phyloP scores from a whole-genome alignment of 1,284 basidiomycete genomes.

The Ganoderma lucidum region DNA sequence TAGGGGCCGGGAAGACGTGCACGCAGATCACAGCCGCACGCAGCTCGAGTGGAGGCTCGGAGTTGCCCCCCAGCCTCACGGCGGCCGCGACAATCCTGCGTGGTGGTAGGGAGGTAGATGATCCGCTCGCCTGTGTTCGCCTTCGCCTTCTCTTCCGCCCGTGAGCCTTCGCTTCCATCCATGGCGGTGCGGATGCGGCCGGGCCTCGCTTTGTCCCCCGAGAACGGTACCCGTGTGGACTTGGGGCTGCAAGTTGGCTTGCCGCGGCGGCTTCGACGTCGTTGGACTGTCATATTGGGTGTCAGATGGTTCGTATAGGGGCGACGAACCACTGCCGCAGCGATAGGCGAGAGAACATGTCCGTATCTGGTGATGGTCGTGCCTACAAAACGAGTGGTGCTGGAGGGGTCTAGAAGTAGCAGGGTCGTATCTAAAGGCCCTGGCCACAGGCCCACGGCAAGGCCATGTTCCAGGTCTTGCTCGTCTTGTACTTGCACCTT shows the following conservation, averaged over 20 bases:
- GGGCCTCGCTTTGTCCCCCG: background rate
- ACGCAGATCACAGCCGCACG: slow-evolving; percentile 14
- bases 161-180: background rate
- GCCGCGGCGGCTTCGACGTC: background rate
- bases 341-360: slow-evolving; percentile 7
- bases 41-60: slow-evolving; percentile 1
- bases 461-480: slow-evolving; percentile 4
- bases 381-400: slow-evolving; percentile 2
- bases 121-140: slow-evolving; percentile 12
- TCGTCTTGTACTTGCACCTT: background rate
- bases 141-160: slow-evolving; percentile 2
- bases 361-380: slow-evolving; percentile 4
- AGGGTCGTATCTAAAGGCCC: background rate
- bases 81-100: slow-evolving; percentile 15
- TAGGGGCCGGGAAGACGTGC: slow-evolving; percentile 1
- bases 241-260: background rate
- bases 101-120: slow-evolving; percentile 13
- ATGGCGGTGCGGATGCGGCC: slow-evolving; percentile 2
- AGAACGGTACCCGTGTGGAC: background rate
- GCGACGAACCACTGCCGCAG: slow-evolving; percentile 12
- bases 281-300: background rate
- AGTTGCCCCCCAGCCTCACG: slow-evolving; percentile 10
- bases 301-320: slow-evolving; percentile 10
- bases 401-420: background rate
- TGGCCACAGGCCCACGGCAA: slow-evolving; percentile 8